Conservation (phyloP, 2,329 filamentous ascomycete genomes). For the Penicillium sp. region DNA sequence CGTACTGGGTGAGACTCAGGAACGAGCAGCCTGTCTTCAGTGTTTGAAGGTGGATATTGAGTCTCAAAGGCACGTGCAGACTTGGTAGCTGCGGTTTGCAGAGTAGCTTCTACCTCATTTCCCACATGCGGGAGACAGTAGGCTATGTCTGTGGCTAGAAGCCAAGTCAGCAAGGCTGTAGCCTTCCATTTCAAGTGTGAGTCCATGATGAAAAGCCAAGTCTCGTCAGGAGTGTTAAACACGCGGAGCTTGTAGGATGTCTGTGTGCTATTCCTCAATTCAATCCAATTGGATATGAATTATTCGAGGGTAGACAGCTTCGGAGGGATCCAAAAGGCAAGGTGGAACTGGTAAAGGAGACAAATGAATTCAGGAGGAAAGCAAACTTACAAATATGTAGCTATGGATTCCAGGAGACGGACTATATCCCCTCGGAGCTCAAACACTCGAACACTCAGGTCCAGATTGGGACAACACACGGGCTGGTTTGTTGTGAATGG, state of each 20-base stretch:
- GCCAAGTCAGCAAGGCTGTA: conserved; percentile 38
- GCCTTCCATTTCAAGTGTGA: conserved; percentile 24
- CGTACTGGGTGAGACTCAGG: conserved; percentile 36
- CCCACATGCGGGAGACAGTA: conserved; percentile 26
- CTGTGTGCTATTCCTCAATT: conserved; percentile 8
- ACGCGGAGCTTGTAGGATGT: background rate
- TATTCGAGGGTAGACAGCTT: conserved; percentile 6
- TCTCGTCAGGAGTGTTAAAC: background rate
- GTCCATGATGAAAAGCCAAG: conserved; percentile 20
- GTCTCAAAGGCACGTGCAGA: conserved; percentile 29
- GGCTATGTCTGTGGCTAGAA: conserved; percentile 32
- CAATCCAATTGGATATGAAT: conserved; percentile 10
- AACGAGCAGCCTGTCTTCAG: conserved; percentile 28
- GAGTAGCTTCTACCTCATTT: conserved; percentile 11
- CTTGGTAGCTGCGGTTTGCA: conserved; percentile 16
- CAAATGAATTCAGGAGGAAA: background rate
- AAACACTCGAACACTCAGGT: background rate
- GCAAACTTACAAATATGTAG: conserved; percentile 20
- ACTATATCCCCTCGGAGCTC: background rate
- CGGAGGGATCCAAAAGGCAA: conserved; percentile 1
- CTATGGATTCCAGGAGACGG: conserved; percentile 13
- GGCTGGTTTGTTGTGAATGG: conserved; percentile 19
- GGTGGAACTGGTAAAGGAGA: background rate
- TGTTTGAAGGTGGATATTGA: conserved; percentile 37
- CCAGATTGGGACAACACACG: conserved; percentile 9